These are phyloP conservation scores for Brachypodium distachyon DNA, from an alignment of 202 grass and related monocot species.

Conservation along the genomic window DNA sequence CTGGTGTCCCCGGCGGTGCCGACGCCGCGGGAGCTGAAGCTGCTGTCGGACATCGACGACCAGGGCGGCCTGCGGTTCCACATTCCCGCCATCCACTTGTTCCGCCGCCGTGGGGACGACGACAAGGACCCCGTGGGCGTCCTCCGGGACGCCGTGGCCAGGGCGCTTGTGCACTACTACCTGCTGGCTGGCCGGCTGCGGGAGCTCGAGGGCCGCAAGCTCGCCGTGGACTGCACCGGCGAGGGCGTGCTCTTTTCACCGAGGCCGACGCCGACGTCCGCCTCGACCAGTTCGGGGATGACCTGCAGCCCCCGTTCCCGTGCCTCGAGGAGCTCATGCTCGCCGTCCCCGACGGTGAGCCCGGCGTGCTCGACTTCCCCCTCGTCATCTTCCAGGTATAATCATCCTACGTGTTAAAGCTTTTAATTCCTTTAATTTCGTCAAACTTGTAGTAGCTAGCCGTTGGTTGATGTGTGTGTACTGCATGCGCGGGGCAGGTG, in stretches of 20 bases:
- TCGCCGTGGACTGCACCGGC: slow-evolving; percentile 74
- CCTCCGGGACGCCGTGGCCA: slow-evolving; percentile 42
- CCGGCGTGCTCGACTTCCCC: slow-evolving; percentile 38
- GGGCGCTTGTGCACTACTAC: slow-evolving; percentile 67
- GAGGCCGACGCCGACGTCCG: slow-evolving; percentile 68
- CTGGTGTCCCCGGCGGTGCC: slow-evolving; percentile 41
- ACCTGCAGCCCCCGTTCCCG: slow-evolving; percentile 59
- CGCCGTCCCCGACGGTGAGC: slow-evolving; percentile 57
- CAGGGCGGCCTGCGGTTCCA: slow-evolving; percentile 81
- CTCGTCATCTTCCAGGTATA: slow-evolving; percentile 62
- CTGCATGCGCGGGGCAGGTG: too few relatives aligned
- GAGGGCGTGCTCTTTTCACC: slow-evolving; percentile 78
- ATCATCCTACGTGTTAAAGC: too few relatives aligned
- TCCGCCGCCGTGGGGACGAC: slow-evolving; percentile 7
- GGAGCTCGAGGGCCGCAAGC: slow-evolving; percentile 54
- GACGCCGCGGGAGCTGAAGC: slow-evolving; percentile 62
- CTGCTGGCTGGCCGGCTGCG: slow-evolving; percentile 71
- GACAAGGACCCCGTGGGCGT: slow-evolving; percentile 27
- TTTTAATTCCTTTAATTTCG: too few relatives aligned
- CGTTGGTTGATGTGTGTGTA: not conserved
- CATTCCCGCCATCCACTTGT: slow-evolving; percentile 79
- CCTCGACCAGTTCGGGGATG: slow-evolving; percentile 52
- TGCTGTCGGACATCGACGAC: slow-evolving; percentile 83
- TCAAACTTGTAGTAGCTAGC: too few relatives aligned
- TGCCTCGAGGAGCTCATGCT: slow-evolving; percentile 71